phyloP scores from a whole-genome alignment of 1,284 basidiomycete species.

The Apiotrichum laibachii region DNA sequence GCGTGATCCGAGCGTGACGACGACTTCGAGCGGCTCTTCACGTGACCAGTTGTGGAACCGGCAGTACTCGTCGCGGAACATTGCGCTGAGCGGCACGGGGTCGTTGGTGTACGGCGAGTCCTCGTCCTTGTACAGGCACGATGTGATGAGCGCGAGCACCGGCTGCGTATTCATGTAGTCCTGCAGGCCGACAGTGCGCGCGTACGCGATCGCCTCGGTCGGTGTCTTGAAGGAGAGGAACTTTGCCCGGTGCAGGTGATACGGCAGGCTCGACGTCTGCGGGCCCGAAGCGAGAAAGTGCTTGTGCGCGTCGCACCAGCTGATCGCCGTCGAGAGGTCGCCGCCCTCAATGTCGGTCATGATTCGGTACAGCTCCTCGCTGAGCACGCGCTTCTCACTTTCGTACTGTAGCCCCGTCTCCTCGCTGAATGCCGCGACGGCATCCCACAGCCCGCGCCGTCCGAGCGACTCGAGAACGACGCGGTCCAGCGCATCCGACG shows the following conservation, averaged over 20 bases:
- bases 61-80: slow-evolving; percentile 87
- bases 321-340: slow-evolving; percentile 69
- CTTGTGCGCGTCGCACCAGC: slow-evolving; percentile 70
- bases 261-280: slow-evolving; percentile 69
- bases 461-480: slow-evolving; percentile 45
- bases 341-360: slow-evolving; percentile 64
- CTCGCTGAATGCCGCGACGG: slow-evolving; percentile 40
- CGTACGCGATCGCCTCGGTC: slow-evolving; percentile 67
- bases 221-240: slow-evolving; percentile 60
- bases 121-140: slow-evolving; percentile 58
- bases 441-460: slow-evolving; percentile 40
- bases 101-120: slow-evolving; percentile 32
- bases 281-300: slow-evolving; percentile 64
- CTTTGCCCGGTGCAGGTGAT: slow-evolving; percentile 79
- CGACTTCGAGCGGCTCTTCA: slow-evolving; percentile 79
- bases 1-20: slow-evolving; percentile 78
- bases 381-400: slow-evolving; percentile 60
- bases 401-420: slow-evolving; percentile 68
- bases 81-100: slow-evolving; percentile 64
- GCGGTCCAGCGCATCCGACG: slow-evolving; percentile 35
- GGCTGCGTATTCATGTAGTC: slow-evolving; percentile 70
- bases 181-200: slow-evolving; percentile 60
- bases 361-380: slow-evolving; percentile 70
- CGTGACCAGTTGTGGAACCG: slow-evolving; percentile 79
- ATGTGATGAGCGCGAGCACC: slow-evolving; percentile 72